These are phyloP conservation scores for Geranium rotundifolium DNA, from an alignment of 345 rosid genomes.

Conservation along the genomic window DNA sequence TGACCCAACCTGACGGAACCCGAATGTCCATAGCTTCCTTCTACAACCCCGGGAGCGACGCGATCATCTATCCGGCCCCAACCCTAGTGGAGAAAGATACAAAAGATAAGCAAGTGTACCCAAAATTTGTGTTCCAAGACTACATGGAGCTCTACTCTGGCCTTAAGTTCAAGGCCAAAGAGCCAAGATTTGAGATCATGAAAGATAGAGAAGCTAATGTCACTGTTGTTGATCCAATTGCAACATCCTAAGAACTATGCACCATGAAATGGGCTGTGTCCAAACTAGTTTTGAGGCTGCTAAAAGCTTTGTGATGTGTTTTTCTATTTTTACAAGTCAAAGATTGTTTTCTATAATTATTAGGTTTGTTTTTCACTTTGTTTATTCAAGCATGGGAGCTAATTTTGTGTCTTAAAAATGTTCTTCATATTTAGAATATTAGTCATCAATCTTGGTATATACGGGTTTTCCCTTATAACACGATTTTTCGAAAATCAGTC, in stretches of 20 bases:
- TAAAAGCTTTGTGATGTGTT: neutral
- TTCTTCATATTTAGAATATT: too few relatives aligned
- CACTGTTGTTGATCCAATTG: constrained; percentile 20
- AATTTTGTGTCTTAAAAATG: too few relatives aligned
- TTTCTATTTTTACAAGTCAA: neutral
- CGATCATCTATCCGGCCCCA: constrained; percentile 74
- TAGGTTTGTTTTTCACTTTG: neutral
- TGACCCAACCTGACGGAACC: constrained; percentile 64
- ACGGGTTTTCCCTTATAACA: too few relatives aligned
- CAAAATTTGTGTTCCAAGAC: constrained; percentile 75
- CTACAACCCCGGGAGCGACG: constrained; percentile 85
- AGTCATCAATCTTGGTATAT: too few relatives aligned
- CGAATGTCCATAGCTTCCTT: constrained; percentile 91
- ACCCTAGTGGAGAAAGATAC: constrained; percentile 42
- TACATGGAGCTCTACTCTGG: constrained; percentile 76
- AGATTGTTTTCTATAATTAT: too few relatives aligned
- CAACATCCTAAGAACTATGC: constrained; percentile 17
- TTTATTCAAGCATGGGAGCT: neutral
- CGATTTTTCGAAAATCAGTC: too few relatives aligned
- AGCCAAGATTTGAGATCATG: constrained; percentile 92
- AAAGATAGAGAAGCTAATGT: constrained; percentile 29
- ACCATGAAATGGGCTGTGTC: neutral
- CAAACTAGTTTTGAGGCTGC: neutral
- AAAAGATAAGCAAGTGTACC: constrained; percentile 35
- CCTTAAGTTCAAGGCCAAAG: constrained; percentile 79